These are phyloP conservation scores for Canavalia ensiformis DNA, from an alignment of 306 rosid species.

Conservation along the genomic window DNA sequence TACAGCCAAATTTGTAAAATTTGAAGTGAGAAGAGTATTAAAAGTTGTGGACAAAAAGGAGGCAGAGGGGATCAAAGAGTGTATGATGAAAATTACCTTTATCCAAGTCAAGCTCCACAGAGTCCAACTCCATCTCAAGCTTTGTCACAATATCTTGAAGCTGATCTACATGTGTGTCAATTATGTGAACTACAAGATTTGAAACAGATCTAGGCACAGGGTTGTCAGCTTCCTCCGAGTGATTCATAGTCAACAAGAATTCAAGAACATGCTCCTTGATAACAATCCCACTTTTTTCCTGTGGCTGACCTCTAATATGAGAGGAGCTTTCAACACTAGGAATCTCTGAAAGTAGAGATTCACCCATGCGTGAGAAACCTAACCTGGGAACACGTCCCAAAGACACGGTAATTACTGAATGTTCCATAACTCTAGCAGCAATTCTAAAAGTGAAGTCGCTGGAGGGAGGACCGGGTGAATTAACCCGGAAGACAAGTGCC, in stretches of 20 bases:
- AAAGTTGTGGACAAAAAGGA: not conserved
- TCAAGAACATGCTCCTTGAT: conserved; percentile 97
- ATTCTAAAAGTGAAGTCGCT: conserved; percentile 88
- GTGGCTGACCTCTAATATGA: conserved; percentile 58
- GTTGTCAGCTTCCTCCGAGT: conserved; percentile 97
- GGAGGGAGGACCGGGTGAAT: conserved; percentile 93
- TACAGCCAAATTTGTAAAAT: conserved; percentile 10
- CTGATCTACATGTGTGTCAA: conserved; percentile 95
- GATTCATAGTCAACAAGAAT: conserved; percentile 93
- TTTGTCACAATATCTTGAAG: conserved; percentile 92
- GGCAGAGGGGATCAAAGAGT: not conserved
- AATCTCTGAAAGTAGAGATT: conserved; percentile 90
- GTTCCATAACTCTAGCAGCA: conserved; percentile 87
- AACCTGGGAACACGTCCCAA: conserved; percentile 94
- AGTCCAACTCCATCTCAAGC: conserved; percentile 93
- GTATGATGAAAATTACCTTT: conserved; percentile 62
- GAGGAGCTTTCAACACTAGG: conserved; percentile 83
- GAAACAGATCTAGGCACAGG: conserved; percentile 90
- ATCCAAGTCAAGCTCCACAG: conserved; percentile 89
- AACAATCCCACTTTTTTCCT: conserved; percentile 69
- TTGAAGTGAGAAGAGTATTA: conserved; percentile 7
- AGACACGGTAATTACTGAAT: conserved; percentile 87
- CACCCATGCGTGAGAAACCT: conserved; percentile 82
- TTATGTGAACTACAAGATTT: conserved; percentile 85
- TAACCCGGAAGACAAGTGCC: conserved; percentile 91